These are phyloP conservation scores for Fraxinus latifolia DNA, from an alignment of 305 asterid species.

Conservation along the genomic window DNA sequence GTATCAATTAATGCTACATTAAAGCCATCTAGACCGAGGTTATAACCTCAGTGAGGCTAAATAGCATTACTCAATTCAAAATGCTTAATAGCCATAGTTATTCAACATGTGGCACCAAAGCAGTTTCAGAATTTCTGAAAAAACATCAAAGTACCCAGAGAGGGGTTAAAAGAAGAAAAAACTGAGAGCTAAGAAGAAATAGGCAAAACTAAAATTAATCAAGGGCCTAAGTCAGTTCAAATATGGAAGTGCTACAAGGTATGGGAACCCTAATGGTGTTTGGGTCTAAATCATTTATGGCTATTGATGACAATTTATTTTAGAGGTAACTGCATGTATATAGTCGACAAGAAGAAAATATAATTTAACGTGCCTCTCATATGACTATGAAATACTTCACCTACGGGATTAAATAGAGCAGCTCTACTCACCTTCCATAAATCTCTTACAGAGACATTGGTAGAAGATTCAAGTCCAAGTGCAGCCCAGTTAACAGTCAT, in stretches of 20 bases:
- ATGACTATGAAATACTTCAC: neutral
- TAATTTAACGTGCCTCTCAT: neutral
- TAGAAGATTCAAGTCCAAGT: slow-evolving; percentile 71
- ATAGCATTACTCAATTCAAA: no score
- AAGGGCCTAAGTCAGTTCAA: neutral
- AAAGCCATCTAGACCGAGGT: no score
- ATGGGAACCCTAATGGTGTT: neutral
- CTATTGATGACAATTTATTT: neutral
- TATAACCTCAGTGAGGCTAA: no score
- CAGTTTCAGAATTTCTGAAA: neutral
- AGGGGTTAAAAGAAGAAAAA: neutral
- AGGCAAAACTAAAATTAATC: neutral
- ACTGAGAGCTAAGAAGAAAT: neutral
- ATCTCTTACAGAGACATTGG: slow-evolving; percentile 65
- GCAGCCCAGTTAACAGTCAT: slow-evolving; percentile 59
- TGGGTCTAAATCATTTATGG: neutral
- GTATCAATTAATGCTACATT: no score
- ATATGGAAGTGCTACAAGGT: neutral
- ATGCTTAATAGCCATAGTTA: neutral
- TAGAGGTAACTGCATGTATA: neutral
- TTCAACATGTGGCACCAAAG: neutral
- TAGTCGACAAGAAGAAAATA: neutral
- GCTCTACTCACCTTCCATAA: slow-evolving; percentile 68
- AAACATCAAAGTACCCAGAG: neutral
- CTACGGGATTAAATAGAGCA: neutral